Percentiles rank a stretch among this genome's conserved stretches.
phyloP scores from a whole-genome alignment of 2,329 filamentous ascomycete genomes.

The Colletotrichum sidae region DNA sequence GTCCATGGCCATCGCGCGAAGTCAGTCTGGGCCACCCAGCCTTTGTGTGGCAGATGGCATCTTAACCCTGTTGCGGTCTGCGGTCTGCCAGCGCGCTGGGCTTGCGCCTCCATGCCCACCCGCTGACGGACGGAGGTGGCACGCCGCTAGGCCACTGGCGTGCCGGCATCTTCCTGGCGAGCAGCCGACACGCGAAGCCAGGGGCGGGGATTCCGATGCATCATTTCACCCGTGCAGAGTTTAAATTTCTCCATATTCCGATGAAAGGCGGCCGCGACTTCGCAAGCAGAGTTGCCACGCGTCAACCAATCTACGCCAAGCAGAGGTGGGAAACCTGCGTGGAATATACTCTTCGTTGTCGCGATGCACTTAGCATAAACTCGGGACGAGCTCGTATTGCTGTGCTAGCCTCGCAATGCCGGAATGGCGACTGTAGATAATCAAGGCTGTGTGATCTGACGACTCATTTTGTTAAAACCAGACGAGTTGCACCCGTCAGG shows the following conservation, averaged over 20 bases:
- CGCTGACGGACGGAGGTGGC: slow-evolving; percentile 23
- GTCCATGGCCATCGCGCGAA: slow-evolving; percentile 4
- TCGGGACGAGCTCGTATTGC: too few species aligned
- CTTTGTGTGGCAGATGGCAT: not conserved
- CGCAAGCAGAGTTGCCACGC: slow-evolving; percentile 17
- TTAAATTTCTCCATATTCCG: slow-evolving; percentile 32
- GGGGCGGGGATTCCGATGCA: slow-evolving; percentile 36
- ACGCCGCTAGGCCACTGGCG: slow-evolving; percentile 12
- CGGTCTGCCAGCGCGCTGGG: slow-evolving; percentile 12
- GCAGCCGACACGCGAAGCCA: slow-evolving; percentile 27
- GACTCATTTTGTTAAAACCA: not conserved
- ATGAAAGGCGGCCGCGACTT: not conserved
- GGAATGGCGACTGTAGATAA: not conserved
- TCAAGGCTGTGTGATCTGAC: slow-evolving; percentile 2
- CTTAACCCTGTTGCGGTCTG: slow-evolving; percentile 15
- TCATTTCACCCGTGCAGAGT: slow-evolving; percentile 33
- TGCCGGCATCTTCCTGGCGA: slow-evolving; percentile 35
- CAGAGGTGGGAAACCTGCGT: not conserved
- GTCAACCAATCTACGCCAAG: slow-evolving; percentile 5
- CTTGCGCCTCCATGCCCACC: slow-evolving; percentile 12
- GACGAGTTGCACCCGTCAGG: not conserved
- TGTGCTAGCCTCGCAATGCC: not conserved
- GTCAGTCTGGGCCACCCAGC: not conserved
- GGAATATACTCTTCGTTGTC: not conserved
- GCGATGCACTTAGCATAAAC: not conserved